Evolutionary conservation across 2,329 filamentous ascomycete species (phyloP).

Genomic region (Apiospora arundinis): DNA sequence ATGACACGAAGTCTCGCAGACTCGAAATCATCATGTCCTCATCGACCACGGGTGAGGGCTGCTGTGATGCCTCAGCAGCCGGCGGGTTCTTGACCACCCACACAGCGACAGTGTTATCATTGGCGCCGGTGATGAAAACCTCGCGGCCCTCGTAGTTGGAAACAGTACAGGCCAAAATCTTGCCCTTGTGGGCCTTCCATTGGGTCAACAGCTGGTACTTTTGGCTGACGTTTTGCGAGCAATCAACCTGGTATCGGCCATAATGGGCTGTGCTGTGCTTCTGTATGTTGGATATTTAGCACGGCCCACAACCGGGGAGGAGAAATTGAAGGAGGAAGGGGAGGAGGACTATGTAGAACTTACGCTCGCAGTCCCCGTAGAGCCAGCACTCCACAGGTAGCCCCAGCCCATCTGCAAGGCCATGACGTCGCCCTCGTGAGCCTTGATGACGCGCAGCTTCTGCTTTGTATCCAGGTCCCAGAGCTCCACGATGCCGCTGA

Average conservation of each 20-base stretch:
- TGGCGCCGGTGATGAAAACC: slow-evolving; percentile 94
- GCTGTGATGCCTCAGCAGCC: slow-evolving; percentile 36
- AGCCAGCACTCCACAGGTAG: slow-evolving; percentile 85
- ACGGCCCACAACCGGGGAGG: not conserved
- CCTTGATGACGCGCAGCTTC: slow-evolving; percentile 83
- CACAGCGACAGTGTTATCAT: slow-evolving; percentile 86
- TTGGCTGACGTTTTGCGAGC: slow-evolving; percentile 67
- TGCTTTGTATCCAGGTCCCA: slow-evolving; percentile 98
- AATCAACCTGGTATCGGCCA: slow-evolving; percentile 57
- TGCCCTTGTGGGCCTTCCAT: slow-evolving; percentile 85
- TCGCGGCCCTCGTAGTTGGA: slow-evolving; percentile 72
- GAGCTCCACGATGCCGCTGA: slow-evolving; percentile 87
- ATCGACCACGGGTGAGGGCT: slow-evolving; percentile 43
- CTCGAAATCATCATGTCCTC: slow-evolving; percentile 71
- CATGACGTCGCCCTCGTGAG: slow-evolving; percentile 82
- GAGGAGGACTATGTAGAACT: not conserved
- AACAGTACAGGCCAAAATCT: slow-evolving; percentile 84
- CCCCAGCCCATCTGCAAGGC: slow-evolving; percentile 86
- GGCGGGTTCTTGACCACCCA: slow-evolving; percentile 74
- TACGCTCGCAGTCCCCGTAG: slow-evolving; percentile 78
- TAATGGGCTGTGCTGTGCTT: slow-evolving; percentile 73
- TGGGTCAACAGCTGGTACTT: slow-evolving; percentile 81
- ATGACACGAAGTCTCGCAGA: slow-evolving; percentile 85
- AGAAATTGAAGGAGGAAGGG: slow-evolving; percentile 63
- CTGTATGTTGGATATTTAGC: slow-evolving; percentile 42